Conservation (phyloP, 345 rosid species). For the Eucalyptus marginata region DNA sequence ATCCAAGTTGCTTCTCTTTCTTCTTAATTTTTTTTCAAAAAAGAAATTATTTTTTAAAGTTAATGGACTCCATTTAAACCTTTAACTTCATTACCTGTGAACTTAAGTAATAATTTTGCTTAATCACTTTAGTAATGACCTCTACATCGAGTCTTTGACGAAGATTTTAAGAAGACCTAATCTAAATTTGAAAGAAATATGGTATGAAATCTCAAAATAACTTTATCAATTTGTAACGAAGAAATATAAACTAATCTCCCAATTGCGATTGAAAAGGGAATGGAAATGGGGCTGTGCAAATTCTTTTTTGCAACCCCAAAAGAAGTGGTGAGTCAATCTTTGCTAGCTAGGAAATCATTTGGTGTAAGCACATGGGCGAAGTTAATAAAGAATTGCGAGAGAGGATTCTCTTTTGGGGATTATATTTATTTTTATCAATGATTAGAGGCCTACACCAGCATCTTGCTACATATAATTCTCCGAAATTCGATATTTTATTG, state of each 20-base stretch:
- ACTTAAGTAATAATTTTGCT: neutral
- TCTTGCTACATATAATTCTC: conserved; percentile 4
- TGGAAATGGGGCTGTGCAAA: neutral
- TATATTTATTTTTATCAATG: conserved; percentile 10
- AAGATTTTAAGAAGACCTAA: neutral
- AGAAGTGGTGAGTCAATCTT: neutral
- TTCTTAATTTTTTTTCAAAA: neutral
- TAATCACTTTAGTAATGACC: neutral
- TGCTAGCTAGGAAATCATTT: neutral
- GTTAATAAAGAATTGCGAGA: neutral
- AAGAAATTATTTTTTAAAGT: neutral
- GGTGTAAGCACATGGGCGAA: conserved; percentile 1
- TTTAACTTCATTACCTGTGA: neutral
- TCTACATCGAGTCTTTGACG: neutral
- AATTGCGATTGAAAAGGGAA: neutral
- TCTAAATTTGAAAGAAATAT: neutral
- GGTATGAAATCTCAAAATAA: neutral
- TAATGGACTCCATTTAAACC: neutral
- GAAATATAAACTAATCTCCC: neutral
- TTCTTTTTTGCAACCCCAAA: neutral
- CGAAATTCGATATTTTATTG: neutral
- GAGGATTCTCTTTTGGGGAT: neutral
- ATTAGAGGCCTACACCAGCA: conserved; percentile 13
- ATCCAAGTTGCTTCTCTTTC: neutral
- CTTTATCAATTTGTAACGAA: neutral